Conservation (phyloP, 306 rosid species). For the Citrullus colocynthis region DNA sequence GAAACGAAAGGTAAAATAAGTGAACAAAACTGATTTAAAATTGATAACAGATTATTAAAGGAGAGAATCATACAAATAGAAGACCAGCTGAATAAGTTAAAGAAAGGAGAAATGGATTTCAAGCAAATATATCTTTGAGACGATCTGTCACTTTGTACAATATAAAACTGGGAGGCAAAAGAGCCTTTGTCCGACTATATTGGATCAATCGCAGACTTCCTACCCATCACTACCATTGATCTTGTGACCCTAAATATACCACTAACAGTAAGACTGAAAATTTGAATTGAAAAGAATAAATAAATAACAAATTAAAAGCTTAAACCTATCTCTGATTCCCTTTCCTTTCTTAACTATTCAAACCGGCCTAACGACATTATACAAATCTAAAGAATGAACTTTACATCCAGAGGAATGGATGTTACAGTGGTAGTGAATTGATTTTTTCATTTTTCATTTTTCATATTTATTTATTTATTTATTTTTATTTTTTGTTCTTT, state of each 20-base stretch:
- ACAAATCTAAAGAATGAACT: conserved; percentile 30
- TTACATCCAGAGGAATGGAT: conserved; percentile 25
- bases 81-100: background rate
- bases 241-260: conserved; percentile 1
- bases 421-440: conserved; percentile 16
- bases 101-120: background rate
- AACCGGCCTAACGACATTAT: conserved; percentile 9
- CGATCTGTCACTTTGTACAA: conserved; percentile 7
- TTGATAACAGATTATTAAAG: background rate
- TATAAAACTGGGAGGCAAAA: conserved; percentile 1
- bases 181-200: background rate
- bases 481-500: background rate
- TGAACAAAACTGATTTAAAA: background rate
- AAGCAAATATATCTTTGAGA: background rate
- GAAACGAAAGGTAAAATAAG: background rate
- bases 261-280: background rate
- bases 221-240: background rate
- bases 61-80: background rate
- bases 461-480: no score
- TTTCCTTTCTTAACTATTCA: background rate
- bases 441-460: background rate
- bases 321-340: conserved; percentile 7
- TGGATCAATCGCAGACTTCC: conserved; percentile 1
- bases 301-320: background rate
- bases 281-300: background rate